Conservation (phyloP, 495 filamentous ascomycete genomes). For the Sphaerosporella brunnea region DNA sequence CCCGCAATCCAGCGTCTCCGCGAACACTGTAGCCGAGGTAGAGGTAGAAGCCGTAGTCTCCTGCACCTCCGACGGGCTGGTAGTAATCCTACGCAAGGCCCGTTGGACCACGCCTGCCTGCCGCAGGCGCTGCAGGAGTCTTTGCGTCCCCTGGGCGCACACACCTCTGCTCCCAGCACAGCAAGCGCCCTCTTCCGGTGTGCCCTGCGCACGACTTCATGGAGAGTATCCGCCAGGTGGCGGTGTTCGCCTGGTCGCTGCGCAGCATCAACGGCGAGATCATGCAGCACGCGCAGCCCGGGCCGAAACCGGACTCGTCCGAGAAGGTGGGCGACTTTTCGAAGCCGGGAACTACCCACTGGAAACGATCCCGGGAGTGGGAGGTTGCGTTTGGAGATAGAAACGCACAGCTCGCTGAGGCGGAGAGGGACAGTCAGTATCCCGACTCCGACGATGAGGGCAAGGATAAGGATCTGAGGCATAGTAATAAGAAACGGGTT, state of each 20-base stretch:
- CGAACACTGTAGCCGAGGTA: constrained; percentile 27
- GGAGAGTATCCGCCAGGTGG: constrained; percentile 65
- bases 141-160: constrained; percentile 39
- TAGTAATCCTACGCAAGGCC: constrained; percentile 64
- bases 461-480: too few relatives aligned
- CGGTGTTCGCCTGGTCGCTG: constrained; percentile 67
- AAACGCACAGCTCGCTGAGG: too few relatives aligned
- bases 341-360: background rate
- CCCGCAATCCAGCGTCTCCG: constrained; percentile 13
- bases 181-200: constrained; percentile 19
- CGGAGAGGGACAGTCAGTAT: too few relatives aligned
- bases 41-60: constrained; percentile 80
- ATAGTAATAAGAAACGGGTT: too few relatives aligned
- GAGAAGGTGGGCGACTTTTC: constrained; percentile 1
- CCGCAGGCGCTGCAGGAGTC: constrained; percentile 9
- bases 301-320: background rate
- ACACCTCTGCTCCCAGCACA: constrained; percentile 28
- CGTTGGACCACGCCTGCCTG: too few relatives aligned
- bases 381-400: too few relatives aligned
- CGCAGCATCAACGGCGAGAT: constrained; percentile 66
- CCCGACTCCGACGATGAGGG: too few relatives aligned
- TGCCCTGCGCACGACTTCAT: constrained; percentile 44
- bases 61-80: constrained; percentile 75
- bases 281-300: constrained; percentile 9
- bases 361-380: constrained; percentile 1